Evolutionary conservation across 2,329 filamentous ascomycete genomes (phyloP), one percentile per base, ranked within the genome.

Genomic region (Ophiostoma tasmaniense): DNA sequence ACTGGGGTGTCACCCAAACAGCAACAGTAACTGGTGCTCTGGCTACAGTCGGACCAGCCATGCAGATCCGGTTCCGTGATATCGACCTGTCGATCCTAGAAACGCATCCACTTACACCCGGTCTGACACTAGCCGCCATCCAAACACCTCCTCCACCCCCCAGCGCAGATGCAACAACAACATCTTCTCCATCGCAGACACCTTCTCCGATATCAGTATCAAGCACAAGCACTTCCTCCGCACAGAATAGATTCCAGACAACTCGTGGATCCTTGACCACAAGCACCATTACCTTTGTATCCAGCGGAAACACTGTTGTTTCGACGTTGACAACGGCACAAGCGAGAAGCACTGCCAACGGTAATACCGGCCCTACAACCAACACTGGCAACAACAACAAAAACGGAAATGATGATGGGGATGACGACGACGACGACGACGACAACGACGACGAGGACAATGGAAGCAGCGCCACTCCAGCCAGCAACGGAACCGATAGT

Each of bases 11-110:
- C 52, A 68, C 67, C 14, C 72, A 67, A 52, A 73, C 73, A 4
- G 73, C 71, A 3, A 73, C 73, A 2, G 71, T 70, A 0, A 22
- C 64, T 5, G 70, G 66, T 2, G 73, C 72, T 3, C 25, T 66
- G 5, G 71, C 76, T 11, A 79, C 77, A 1, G 75, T 78, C 13
- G 78, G 77, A 13, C 78, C 78, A 45, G 77, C 77, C 14, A 71
- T 80, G 59, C 78, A 80, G 70, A 80, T 79, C 69, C 77, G 79
- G 35, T 80, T 77, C 74, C 75, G 75, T 3, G 75, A 78, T 30
- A 72, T 73, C 28, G 78, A 80, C 68, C 71, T 80, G 45, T 72
- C 71, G 14, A 67, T 71, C 13, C 73, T 80, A 37, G 76, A 77
- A 62, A 80, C 78, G n/a, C 76, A 80, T 55, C 78, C 79, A 0